Base-by-base conservation (phyloP, 805 yeast genomes). In the Yamadazyma takamatsuzukensis region DNA sequence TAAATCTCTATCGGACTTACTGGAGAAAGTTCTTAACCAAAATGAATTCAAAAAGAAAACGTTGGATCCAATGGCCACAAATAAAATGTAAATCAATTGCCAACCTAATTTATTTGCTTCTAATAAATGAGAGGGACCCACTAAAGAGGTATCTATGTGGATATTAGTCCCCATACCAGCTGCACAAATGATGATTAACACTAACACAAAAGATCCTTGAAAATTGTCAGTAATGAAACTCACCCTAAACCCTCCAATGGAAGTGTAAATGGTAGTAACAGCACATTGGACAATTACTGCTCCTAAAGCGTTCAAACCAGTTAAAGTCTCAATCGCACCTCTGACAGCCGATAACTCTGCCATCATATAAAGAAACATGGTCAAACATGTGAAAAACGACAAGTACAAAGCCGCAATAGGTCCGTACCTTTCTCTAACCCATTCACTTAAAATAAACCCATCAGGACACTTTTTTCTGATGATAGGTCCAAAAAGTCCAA, bases 11-110 rank as follows among this genome's bases (percentile, higher is more conserved):
- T 88, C 77, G 6, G 86, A 64, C 43, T 76, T 76, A 5, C 95
- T 80, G 5, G 97, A 95, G 65, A 89, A 89, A 1, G 97, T 85
- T 51, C 97, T 71, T 40, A 89, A 64, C 97, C 97, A 89, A 56
- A 89, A 88, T 0, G 96, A 96, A 19, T 95, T 75, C 70, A 89
- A 64, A 59, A 89, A 89, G 53, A 89, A 77, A 53, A 87, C 96
- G 50, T 89, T 89, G 21, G 96, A 84, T 36, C 87, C 73, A 51
- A 89, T 83, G 17, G 97, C 96, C 19, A 89, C 81, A 6, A 81
- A 74, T 43, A 89, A 66, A 42, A 89, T 88, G 54, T 87, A 89
- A 21, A 89, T 55, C 43, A 89, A 71, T 68, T 87, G 93, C 94
- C 96, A 88, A 12, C 96, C 95, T 24, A 88, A 66, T 44, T 74